Percentiles rank a stretch among this genome's conserved stretches.
Evolutionary conservation across 345 rosid species (phyloP).

Genomic region (Clausena lansium): DNA sequence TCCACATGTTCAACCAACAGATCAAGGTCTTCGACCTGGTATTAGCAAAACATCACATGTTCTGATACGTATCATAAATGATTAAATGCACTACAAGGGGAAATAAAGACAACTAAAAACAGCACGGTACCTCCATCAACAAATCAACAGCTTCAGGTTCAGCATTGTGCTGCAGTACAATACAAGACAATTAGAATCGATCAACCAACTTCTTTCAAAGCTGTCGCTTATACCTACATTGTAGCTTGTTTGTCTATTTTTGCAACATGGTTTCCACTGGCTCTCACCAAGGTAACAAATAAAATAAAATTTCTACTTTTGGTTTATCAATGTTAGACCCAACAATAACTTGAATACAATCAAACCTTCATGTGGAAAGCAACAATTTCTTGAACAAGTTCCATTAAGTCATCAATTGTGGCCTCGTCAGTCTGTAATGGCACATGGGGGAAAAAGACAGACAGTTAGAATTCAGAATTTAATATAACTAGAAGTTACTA

Average conservation of each 20-base stretch:
- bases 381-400: constrained; percentile 79
- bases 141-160: constrained; percentile 99
- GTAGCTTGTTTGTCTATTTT: neutral
- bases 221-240: neutral
- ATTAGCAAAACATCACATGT: neutral
- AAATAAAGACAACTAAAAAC: neutral
- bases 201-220: neutral
- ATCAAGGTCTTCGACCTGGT: constrained; percentile 93
- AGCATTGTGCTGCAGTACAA: constrained; percentile 76
- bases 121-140: constrained; percentile 67
- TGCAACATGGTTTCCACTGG: neutral
- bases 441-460: neutral
- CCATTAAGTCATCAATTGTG: constrained; percentile 66
- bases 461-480: constrained; percentile 10
- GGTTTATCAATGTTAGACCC: neutral
- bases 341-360: neutral
- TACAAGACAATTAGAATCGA: constrained; percentile 12
- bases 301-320: neutral
- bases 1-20: constrained; percentile 79
- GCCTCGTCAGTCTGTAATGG: constrained; percentile 61
- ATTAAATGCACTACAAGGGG: neutral
- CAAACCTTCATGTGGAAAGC: constrained; percentile 95
- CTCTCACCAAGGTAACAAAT: neutral
- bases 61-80: constrained; percentile 3
- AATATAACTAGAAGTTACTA: constrained; percentile 3